These are phyloP conservation scores for Edaphochlamys debaryana DNA, from an alignment of 139 green algal genomes.

Conservation along the genomic window DNA sequence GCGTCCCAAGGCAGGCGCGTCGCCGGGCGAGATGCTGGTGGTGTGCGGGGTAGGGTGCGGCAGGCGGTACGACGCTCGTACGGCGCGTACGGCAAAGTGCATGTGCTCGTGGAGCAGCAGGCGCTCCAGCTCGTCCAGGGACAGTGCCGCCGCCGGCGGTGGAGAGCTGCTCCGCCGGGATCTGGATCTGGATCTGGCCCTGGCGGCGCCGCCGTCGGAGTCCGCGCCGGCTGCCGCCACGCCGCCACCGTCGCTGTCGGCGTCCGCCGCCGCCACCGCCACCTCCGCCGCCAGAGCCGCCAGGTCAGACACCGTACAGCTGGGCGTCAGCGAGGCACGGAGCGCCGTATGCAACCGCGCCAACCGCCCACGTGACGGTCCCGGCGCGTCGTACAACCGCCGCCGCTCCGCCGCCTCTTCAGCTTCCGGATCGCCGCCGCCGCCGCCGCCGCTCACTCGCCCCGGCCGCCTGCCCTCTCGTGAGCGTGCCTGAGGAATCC, in stretches of 20 bases:
- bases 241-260: background rate
- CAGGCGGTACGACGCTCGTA: too few species aligned
- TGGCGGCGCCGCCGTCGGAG: background rate
- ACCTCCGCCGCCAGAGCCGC: background rate
- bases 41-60: too few species aligned
- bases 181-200: too few species aligned
- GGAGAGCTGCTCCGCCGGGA: too few species aligned
- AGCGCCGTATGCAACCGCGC: background rate
- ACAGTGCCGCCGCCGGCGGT: background rate
- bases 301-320: slow-evolving; percentile 12
- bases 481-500: too few species aligned
- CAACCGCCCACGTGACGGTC: background rate
- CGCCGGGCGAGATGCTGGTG: too few species aligned
- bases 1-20: too few species aligned
- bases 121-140: slow-evolving; percentile 2
- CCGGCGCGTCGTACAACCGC: background rate
- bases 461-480: too few species aligned
- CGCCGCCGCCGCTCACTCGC: background rate
- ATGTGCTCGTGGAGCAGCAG: slow-evolving; percentile 29
- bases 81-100: slow-evolving; percentile 9
- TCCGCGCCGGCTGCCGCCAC: background rate
- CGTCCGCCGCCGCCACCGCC: background rate
- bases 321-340: background rate
- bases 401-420: background rate
- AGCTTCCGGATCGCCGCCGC: too few species aligned